Evolutionary conservation across 1,139 yeast species (phyloP), one percentile per base, ranked within the genome.

Genomic region (Sugiyamaella pinicola): DNA sequence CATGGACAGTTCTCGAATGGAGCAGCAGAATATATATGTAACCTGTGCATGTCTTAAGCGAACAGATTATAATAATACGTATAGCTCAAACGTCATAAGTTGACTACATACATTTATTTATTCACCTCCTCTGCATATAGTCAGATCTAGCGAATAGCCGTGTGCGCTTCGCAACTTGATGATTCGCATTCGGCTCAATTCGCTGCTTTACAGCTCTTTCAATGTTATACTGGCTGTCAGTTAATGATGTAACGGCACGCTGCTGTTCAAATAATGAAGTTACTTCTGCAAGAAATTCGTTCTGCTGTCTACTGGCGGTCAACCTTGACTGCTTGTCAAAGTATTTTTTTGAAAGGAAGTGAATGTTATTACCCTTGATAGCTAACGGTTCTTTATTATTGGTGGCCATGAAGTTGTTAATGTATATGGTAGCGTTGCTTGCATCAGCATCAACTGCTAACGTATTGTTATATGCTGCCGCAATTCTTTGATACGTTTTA

Each of bases 381-480:
- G 47, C 37, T 18, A 19, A 13, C 28, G 26, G 43, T 21, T 15
- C 44, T n/a, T 13, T 29, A 8, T 13, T 13, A 22, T 7, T 17
- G 12, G 19, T 40, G 4, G 12, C 17, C 28, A 34, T 21, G 15
- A 33, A 33, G 15, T 33, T 43, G 19, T 21, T 43, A 17, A 29
- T 18, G 21, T 43, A 33, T 13, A 13, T 21, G 3, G 49, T 18
- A 4, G 12, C 43, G 15, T 34, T 34, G 28, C 38, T 13, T 10
- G 43, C 10, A 15, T 46, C 49, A 4, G 37, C 13, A 38, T 46
- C 49, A 7, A 37, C 15, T 1, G 28, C 21, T 12, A 46, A 26
- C 6, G 49, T 46, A 26, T 46, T 46, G 19, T 46, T 46, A 26
- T 31, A 6, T 6, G 49, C 49, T 9, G 13, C 43, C 4, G 49